Evolutionary conservation across 2,329 filamentous ascomycete species (phyloP), one percentile per base, ranked within the genome.

Genomic region (Beauveria rudraprayagi): DNA sequence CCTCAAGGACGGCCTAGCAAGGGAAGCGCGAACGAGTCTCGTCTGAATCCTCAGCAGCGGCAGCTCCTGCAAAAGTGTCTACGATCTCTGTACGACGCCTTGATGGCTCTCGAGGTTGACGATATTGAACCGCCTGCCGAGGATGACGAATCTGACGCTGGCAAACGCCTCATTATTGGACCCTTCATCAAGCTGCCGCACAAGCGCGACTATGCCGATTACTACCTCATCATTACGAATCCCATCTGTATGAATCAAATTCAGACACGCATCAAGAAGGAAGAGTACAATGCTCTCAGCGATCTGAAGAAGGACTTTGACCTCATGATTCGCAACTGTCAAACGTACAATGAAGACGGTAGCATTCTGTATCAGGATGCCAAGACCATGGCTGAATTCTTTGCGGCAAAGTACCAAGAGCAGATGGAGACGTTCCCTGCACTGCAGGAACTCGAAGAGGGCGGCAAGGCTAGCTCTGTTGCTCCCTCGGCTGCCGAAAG

Each of bases 221-320:
- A 99, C 78, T 99, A 97, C 73, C 78, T 93, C 71, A 86, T 97
- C 73, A 99, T 99, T 72, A 85, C 88, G 70, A 88, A 87, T 60
- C 94, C 94, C 0, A 97, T 99, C 70, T 93, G 90, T 70, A 96
- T 97, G 89, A 94, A 96, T 67, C 87, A 92, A 72, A 96, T 99
- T 70, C 86, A 91, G 72, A 90, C 89, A 72, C 93, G 91, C 80
- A 96, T 99, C 77, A 97, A 96, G 79, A 93, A 91, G 75, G 91
- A 95, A 70, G 91, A 97, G 71, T 99, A 99, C 74, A 85, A 84
- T 67, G 89, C 83, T 69, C 76, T 97, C 63, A 86, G 84, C 70
- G 90, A 92, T 67, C 85, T 99, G 81, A 83, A 86, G 60, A 85
- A 84, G 66, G 95, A 99, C 70, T 87, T 99, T 64, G 84, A 86